These are phyloP conservation scores for Lathyrus tuberosus DNA, from an alignment of 306 rosid species.

Conservation along the genomic window DNA sequence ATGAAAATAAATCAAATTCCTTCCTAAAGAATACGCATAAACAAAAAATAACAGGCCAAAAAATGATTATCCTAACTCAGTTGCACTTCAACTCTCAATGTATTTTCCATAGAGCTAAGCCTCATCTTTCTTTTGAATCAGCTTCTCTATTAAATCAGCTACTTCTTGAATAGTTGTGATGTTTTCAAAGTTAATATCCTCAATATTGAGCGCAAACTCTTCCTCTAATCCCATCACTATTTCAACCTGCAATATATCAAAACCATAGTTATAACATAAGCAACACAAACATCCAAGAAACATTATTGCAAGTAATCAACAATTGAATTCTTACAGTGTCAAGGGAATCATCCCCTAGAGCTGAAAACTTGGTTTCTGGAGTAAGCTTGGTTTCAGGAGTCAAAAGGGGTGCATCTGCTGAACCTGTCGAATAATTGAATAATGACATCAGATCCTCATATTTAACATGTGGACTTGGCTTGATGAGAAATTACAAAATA, in stretches of 20 bases:
- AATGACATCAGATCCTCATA: no score
- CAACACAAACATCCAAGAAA: no score
- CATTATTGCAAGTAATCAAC: no score
- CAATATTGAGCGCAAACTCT: constrained; percentile 46
- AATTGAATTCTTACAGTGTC: constrained; percentile 48
- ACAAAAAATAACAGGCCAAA: background rate
- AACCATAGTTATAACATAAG: no score
- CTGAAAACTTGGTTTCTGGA: constrained; percentile 54
- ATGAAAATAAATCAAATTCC: no score
- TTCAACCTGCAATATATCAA: no score
- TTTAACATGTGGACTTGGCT: no score
- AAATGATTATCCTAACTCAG: constrained; percentile 9
- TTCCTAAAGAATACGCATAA: constrained; percentile 24
- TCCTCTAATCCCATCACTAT: no score
- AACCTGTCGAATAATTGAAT: no score
- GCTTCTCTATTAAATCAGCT: constrained; percentile 56
- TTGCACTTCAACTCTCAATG: constrained; percentile 12
- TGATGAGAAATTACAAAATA: no score
- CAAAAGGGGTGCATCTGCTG: no score
- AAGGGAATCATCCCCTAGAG: constrained; percentile 65
- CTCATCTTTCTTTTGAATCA: constrained; percentile 46
- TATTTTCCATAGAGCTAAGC: constrained; percentile 21
- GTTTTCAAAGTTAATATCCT: constrained; percentile 48
- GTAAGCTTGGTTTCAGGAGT: constrained; percentile 50
- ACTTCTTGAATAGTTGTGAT: constrained; percentile 57